Evolutionary conservation across 2,329 filamentous ascomycete genomes (phyloP), one percentile per base, ranked within the genome.

Genomic region (Pleomassaria siparia): DNA sequence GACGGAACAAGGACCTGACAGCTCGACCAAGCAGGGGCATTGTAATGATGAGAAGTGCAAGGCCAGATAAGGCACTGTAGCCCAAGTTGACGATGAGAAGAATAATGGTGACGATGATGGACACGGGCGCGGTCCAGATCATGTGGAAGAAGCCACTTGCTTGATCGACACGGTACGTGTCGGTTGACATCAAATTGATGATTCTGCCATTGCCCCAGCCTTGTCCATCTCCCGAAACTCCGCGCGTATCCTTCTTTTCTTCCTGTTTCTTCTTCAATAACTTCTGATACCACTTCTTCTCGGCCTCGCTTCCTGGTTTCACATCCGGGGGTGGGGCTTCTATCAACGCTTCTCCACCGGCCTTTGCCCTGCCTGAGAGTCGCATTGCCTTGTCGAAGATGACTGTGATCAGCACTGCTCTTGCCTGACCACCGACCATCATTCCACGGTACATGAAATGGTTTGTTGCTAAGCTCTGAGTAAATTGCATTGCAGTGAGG

Each of bases 191-290:
- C 58, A 97, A 67, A 58, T 95, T 95, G 65, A 94, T 84, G 43
- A 97, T 89, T 53, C 90, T 84, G 18, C 94, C 94, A 62, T 96
- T 97, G 47, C 86, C 86, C 92, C 92, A 97, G 20, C 92, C 94
- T 18, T 83, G 77, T 2, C 87, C 88, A 60, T 94, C 88, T 3
- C 83, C 83, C 10, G 80, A 72, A 16, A 86, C 73, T 2, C 75
- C 70, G 11, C 74, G 72, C 35, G 67, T 59, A 5, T 62, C 55
- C 3, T 69, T 70, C 40, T 76, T 74, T 22, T 75, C 59, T 35
- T 73, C 51, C 71, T 68, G 48, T 42, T 75, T 72, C 67, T 62
- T 72, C 55, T 64, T 73, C 42, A 63, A 67, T 63, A 66, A 74
- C 69, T 58, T 78, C 67, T 62, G 78, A 69, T 76, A 75, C 69